phyloP scores from a whole-genome alignment of 495 filamentous ascomycete genomes.

The Haplographium delicatum region DNA sequence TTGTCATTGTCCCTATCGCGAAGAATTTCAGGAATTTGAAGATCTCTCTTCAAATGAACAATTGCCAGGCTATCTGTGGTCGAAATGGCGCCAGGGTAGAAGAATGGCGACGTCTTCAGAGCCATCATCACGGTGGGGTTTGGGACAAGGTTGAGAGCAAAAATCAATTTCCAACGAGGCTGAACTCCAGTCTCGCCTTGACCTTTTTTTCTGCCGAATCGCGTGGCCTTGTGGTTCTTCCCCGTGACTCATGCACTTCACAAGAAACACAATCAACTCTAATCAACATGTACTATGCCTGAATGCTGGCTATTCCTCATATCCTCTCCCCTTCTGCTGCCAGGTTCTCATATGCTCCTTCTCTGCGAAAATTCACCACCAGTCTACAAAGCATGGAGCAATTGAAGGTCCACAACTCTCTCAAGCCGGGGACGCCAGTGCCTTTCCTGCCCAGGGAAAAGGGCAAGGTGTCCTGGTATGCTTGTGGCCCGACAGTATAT shows the following conservation, averaged over 20 bases:
- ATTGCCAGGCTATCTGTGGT: constrained; percentile 59
- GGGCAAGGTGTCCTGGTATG: constrained; percentile 81
- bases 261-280: background rate
- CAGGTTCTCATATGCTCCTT: constrained; percentile 21
- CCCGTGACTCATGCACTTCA: constrained; percentile 11
- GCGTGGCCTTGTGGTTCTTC: constrained; percentile 7
- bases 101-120: constrained; percentile 57
- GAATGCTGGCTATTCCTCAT: constrained; percentile 13
- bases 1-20: constrained; percentile 50
- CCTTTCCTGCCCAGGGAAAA: constrained; percentile 71
- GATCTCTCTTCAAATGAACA: constrained; percentile 79
- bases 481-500: constrained; percentile 89
- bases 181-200: constrained; percentile 6
- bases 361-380: constrained; percentile 11
- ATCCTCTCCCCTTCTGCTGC: background rate
- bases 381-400: too few species aligned
- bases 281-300: constrained; percentile 3
- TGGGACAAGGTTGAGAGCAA: background rate
- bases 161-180: constrained; percentile 8
- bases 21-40: constrained; percentile 69
- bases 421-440: constrained; percentile 63
- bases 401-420: constrained; percentile 69
- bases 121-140: constrained; percentile 17
- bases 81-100: constrained; percentile 56
- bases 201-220: constrained; percentile 7